These are phyloP conservation scores for Tulasnella sp. DNA, from an alignment of 768 basidiomycete species.

Conservation along the genomic window DNA sequence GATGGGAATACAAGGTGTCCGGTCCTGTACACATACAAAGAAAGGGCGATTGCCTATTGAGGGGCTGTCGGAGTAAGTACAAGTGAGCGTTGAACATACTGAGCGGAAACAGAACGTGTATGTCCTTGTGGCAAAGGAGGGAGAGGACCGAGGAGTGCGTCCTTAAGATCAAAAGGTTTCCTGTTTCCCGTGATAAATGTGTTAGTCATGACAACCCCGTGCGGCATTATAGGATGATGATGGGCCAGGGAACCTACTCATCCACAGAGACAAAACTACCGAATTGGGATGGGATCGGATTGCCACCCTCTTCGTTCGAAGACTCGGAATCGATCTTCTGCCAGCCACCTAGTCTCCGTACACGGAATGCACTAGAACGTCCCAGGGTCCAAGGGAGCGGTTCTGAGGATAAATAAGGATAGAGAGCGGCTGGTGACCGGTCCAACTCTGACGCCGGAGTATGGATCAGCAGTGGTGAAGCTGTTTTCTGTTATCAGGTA, in stretches of 20 bases:
- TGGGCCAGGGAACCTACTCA: background rate
- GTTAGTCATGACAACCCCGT: too few species aligned
- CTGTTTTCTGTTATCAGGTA: background rate
- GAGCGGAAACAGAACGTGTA: background rate
- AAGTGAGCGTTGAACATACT: background rate
- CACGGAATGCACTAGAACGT: background rate
- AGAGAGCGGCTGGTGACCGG: background rate
- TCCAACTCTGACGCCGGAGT: background rate
- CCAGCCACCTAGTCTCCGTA: background rate
- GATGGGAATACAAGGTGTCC: background rate
- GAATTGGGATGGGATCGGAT: too few species aligned
- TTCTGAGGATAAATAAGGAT: background rate
- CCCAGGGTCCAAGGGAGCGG: conserved; percentile 7
- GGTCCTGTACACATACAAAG: background rate
- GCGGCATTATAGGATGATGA: too few species aligned
- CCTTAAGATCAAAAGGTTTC: background rate
- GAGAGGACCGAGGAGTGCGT: background rate
- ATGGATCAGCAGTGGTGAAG: background rate
- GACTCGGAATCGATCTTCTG: background rate
- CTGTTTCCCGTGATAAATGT: too few species aligned
- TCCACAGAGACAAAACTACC: too few species aligned
- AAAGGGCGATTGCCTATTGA: too few species aligned
- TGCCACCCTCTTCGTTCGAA: too few species aligned
- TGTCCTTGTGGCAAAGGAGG: background rate
- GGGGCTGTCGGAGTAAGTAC: too few species aligned